A percentile compares a stretch with the other conserved stretches of the same genome.
These are phyloP conservation scores for Myrica gale DNA, from an alignment of 306 rosid genomes.

Conservation along the genomic window DNA sequence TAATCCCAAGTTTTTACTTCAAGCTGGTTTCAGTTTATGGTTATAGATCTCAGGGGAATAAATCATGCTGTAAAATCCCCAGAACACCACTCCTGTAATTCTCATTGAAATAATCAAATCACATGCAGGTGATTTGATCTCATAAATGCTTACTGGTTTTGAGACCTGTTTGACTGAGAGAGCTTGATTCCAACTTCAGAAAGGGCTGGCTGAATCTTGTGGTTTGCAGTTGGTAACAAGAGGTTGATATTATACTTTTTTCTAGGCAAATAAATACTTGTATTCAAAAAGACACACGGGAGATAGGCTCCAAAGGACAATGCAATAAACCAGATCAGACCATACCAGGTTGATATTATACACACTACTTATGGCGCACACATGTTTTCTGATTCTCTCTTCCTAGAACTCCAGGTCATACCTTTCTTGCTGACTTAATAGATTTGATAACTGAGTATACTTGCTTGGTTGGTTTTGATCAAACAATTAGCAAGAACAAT, in stretches of 20 bases:
- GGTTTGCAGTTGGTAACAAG: not conserved
- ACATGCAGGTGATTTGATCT: slow-evolving; percentile 24
- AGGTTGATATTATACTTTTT: not conserved
- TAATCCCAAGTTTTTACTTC: slow-evolving; percentile 25
- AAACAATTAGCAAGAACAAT: not conserved
- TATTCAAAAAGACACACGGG: no score
- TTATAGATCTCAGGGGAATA: slow-evolving; percentile 33
- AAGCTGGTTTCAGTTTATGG: slow-evolving; percentile 28
- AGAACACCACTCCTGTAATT: slow-evolving; percentile 28
- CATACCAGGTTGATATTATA: no score
- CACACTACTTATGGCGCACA: not conserved
- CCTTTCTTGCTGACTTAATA: not conserved
- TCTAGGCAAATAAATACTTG: no score
- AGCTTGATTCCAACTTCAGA: slow-evolving; percentile 2
- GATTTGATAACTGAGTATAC: not conserved
- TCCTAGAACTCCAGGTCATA: not conserved
- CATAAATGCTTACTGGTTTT: slow-evolving; percentile 1
- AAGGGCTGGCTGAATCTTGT: slow-evolving; percentile 3
- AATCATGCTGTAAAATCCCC: slow-evolving; percentile 35
- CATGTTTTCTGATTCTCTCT: not conserved
- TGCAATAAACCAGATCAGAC: no score
- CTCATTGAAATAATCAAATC: slow-evolving; percentile 23
- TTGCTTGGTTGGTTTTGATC: not conserved
- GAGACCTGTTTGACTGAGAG: slow-evolving; percentile 13
- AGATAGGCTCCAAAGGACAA: no score